phyloP scores from a whole-genome alignment of 805 yeast species.

The Saccharomycodes ludwigii region DNA sequence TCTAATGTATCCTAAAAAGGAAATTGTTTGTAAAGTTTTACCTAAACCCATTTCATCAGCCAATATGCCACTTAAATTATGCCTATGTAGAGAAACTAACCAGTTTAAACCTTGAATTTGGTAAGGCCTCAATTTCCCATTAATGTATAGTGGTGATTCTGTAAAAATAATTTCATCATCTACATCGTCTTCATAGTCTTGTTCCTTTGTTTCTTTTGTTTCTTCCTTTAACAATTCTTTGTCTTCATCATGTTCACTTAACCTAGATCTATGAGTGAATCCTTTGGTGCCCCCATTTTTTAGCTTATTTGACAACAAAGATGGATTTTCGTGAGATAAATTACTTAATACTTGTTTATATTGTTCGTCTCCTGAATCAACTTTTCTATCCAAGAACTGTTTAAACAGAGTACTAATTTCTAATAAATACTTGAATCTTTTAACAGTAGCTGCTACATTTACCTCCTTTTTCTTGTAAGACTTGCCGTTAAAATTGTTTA shows the following conservation, averaged over 20 bases:
- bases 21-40: constrained; percentile 68
- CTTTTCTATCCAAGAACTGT: constrained; percentile 56
- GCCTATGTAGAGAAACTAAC: constrained; percentile 57
- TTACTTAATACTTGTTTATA: constrained; percentile 23
- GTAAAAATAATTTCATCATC: constrained; percentile 34
- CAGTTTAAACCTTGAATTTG: constrained; percentile 76
- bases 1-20: constrained; percentile 61
- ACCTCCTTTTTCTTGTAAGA: constrained; percentile 23
- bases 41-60: constrained; percentile 87
- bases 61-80: constrained; percentile 59
- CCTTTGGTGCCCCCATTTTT: constrained; percentile 14
- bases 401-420: constrained; percentile 55
- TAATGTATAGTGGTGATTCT: constrained; percentile 67
- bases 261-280: constrained; percentile 16
- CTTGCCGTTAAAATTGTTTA: constrained; percentile 15
- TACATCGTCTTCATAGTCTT: constrained; percentile 6
- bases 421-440: constrained; percentile 53
- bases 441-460: constrained; percentile 47
- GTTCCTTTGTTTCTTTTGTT: constrained; percentile 20
- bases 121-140: constrained; percentile 57
- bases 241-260: constrained; percentile 70
- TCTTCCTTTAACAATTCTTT: constrained; percentile 59
- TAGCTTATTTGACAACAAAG: constrained; percentile 10
- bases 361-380: constrained; percentile 47
- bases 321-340: constrained; percentile 3